Base-by-base conservation (phyloP, 306 rosid species). In the Arachis hypogaea region DNA sequence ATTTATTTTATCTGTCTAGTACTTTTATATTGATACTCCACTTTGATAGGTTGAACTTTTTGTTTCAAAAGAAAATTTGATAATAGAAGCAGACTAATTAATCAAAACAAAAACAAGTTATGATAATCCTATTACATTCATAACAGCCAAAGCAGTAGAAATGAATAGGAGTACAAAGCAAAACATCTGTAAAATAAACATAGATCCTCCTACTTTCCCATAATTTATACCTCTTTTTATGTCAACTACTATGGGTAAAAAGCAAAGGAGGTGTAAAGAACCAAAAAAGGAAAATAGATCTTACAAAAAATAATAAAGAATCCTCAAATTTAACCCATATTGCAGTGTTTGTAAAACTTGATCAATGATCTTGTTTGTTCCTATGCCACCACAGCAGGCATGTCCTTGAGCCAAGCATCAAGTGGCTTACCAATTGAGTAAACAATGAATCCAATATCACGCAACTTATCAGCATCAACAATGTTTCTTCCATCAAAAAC, bases 371-470 rank as follows among this genome's bases (percentile, higher is more conserved):
- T 80, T 1, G 8, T 68, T 66, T 63, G 49, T 49, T 49, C 12
- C 82, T 81, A 93, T 55, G 96, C 98, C 80, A 93, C 98, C 80
- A 93, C 84, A 33, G 98, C 91, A 4, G 98, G 98, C 94, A 93
- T 81, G 88, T 93, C 98, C 83, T 89, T 93, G 69, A 93, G 87
- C 98, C 98, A 93, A 52, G 91, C 79, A 70, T 93, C 98, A 44
- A 93, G 85, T 63, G 97, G 98, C 92, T 91, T 93, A 6, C 98
- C 98, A 51, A 93, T 93, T 0, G 98, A 82, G 84, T 86, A 91
- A 7, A 93, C 98, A 40, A 93, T 93, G 85, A 93, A 93, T 43
- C 98, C 98, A 59, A 93, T 91, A 51, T 86, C 92, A 11, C 96
- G 92, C 67, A 91, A 67, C 79, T 88, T 88, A 0, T 78, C 90